phyloP scores from a whole-genome alignment of 2,329 filamentous ascomycete genomes.

The Teratosphaeria nubilosa region DNA sequence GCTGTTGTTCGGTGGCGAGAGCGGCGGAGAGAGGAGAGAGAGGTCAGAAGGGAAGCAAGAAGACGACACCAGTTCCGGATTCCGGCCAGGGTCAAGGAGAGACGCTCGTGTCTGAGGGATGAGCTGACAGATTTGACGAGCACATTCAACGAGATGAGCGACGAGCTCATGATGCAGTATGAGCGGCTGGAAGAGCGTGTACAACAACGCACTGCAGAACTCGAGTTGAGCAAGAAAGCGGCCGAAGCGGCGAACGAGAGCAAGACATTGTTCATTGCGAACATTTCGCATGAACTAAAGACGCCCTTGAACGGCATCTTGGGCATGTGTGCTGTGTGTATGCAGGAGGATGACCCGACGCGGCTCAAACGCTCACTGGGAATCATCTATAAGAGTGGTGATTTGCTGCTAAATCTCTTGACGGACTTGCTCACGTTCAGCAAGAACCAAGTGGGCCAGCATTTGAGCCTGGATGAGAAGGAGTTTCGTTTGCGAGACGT shows the following conservation, averaged over 20 bases:
- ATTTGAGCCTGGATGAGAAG: conserved; percentile 69
- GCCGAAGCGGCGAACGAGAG: conserved; percentile 93
- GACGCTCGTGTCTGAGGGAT: conserved; percentile 67
- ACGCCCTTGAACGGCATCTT: conserved; percentile 93
- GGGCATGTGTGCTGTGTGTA: conserved; percentile 86
- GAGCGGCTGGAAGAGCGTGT: conserved; percentile 76
- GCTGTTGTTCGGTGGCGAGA: conserved; percentile 24
- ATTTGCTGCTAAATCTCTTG: conserved; percentile 72
- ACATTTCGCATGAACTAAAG: conserved; percentile 79
- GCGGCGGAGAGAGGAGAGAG: conserved; percentile 12
- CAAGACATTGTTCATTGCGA: conserved; percentile 95
- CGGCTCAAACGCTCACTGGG: conserved; percentile 75
- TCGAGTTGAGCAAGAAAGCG: conserved; percentile 82
- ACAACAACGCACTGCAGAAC: conserved; percentile 66
- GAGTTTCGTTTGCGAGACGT: conserved; percentile 82
- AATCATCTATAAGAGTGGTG: conserved; percentile 80
- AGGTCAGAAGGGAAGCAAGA: conserved; percentile 29
- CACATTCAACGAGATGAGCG: conserved; percentile 90
- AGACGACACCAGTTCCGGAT: conserved; percentile 62
- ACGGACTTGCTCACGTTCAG: conserved; percentile 88
- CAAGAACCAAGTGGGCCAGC: conserved; percentile 87
- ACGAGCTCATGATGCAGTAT: conserved; percentile 81
- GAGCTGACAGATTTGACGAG: conserved; percentile 72
- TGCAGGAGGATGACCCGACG: conserved; percentile 74
- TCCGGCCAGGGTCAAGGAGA: conserved; percentile 67